phyloP scores from a whole-genome alignment of 352 stramenopile species.

The Paralagenidium karlingii region DNA sequence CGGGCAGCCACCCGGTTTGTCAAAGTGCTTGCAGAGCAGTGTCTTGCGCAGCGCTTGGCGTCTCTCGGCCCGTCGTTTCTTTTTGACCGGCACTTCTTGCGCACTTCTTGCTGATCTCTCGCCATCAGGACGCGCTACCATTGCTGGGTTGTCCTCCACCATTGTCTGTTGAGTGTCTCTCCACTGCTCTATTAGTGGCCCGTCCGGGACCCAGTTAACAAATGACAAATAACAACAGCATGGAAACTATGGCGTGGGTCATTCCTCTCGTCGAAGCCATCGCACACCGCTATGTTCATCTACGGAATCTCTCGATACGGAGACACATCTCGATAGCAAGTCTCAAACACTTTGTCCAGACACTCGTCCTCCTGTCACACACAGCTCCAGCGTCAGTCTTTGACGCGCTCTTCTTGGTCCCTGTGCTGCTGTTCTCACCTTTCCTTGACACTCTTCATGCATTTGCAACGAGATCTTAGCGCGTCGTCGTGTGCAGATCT shows the following conservation, averaged over 20 bases:
- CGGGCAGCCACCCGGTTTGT: slow-evolving; percentile 69
- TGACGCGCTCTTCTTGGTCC: background rate
- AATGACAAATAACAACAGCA: too few relatives aligned
- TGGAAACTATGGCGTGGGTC: background rate
- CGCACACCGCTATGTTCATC: background rate
- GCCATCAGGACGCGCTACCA: too few relatives aligned
- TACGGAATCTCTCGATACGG: slow-evolving; percentile 78
- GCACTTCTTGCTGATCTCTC: too few relatives aligned
- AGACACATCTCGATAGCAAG: slow-evolving; percentile 74
- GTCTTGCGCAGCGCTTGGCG: slow-evolving; percentile 62
- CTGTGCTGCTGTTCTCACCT: slow-evolving; percentile 1
- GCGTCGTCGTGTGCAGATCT: slow-evolving; percentile 82
- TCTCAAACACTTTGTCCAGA: slow-evolving; percentile 74
- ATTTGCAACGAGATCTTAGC: slow-evolving; percentile 76
- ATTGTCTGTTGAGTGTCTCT: too few relatives aligned
- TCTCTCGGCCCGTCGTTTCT: slow-evolving; percentile 54
- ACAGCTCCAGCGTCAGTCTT: background rate
- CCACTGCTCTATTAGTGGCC: too few relatives aligned
- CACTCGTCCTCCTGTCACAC: slow-evolving; percentile 59
- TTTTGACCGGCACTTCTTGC: too few relatives aligned
- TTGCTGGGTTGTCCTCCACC: too few relatives aligned
- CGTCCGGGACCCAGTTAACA: too few relatives aligned
- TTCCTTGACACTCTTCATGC: slow-evolving; percentile 54
- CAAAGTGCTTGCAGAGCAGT: slow-evolving; percentile 76
- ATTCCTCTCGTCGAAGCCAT: background rate